Evolutionary conservation across 768 basidiomycete species (phyloP), one percentile per base, ranked within the genome.

Genomic region (Cyathus striatus): DNA sequence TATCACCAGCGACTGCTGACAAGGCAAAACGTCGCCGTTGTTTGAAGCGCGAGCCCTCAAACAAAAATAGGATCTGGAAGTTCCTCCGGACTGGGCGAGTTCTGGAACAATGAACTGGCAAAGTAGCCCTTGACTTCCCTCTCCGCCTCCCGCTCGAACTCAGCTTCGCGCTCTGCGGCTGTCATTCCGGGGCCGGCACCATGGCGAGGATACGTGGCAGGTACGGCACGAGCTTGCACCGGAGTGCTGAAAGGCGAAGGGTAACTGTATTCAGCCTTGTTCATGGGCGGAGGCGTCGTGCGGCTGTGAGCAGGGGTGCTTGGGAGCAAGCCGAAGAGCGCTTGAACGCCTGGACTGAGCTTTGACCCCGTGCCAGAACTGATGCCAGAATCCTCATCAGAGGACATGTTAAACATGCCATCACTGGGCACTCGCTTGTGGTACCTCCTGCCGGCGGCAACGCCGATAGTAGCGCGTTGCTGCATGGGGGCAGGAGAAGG

Each of bases 71-170:
- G 85, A 47, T 79, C 76, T 36, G 87, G 87, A 38, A 90, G 65
- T 56, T 86, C 86, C 47, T 89, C 87, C 41, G 87, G 87, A 54
- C 82, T 87, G 13, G 87, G 87, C 45, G 85, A 87, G 69, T 88
- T 90, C 73, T 89, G 87, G 78, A 88, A 90, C 55, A 73, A 69
- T 23, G 86, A 88, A 55, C 85, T 88, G 51, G 87, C 86, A 61
- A 86, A 90, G 57, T 78, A 86, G 6, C 74, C 74, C 6, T 56
- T 58, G 18, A 54, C 57, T 51, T 61, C 60, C 44, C 60, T 63
- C 37, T 49, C 54, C 3, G 63, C 63, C 49, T 70, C 61, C 6
- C 50, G 55, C 49, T 65, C 63, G 26, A 57, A 52, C 38, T 59
- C 52, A 37, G 49, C 54, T 45, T 66, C 66, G 18, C 45, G 35